A percentile compares a stretch with the other conserved stretches of the same genome.
These are phyloP conservation scores for Bacidia rubella DNA, from an alignment of 495 filamentous ascomycete genomes.

Conservation along the genomic window DNA sequence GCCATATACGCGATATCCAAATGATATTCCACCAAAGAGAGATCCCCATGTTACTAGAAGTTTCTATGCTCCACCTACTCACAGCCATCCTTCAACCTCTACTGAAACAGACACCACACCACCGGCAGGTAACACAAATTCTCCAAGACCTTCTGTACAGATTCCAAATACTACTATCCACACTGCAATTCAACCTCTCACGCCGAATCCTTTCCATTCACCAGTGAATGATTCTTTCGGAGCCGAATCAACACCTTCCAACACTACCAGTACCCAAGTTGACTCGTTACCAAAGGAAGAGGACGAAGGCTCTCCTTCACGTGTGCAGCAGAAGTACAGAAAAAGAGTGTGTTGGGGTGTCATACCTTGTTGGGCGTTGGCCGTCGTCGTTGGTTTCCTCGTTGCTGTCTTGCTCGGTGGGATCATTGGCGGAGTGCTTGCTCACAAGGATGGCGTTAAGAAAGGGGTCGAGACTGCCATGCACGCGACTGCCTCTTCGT, in stretches of 20 bases:
- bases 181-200: background rate
- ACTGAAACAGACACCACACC: background rate
- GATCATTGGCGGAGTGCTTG: conserved; percentile 45
- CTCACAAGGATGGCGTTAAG: conserved; percentile 11
- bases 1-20: conserved; percentile 72
- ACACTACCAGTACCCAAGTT: conserved; percentile 12
- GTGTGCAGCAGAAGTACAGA: conserved; percentile 43
- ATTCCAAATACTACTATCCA: background rate
- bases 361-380: conserved; percentile 55
- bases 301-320: conserved; percentile 34
- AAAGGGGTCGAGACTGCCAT: conserved; percentile 4
- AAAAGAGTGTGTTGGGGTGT: conserved; percentile 46
- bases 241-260: conserved; percentile 28
- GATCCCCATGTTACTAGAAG: background rate
- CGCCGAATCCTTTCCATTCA: conserved; percentile 20
- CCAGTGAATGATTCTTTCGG: conserved; percentile 4
- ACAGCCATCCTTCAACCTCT: background rate
- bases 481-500: conserved; percentile 15
- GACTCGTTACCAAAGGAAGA: conserved; percentile 26
- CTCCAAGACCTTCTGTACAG: no score
- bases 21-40: conserved; percentile 28
- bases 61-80: background rate
- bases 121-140: no score
- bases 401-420: conserved; percentile 41
- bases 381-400: conserved; percentile 44